phyloP scores from a whole-genome alignment of 805 yeast genomes.

The Pichia nanzhaoensis region DNA sequence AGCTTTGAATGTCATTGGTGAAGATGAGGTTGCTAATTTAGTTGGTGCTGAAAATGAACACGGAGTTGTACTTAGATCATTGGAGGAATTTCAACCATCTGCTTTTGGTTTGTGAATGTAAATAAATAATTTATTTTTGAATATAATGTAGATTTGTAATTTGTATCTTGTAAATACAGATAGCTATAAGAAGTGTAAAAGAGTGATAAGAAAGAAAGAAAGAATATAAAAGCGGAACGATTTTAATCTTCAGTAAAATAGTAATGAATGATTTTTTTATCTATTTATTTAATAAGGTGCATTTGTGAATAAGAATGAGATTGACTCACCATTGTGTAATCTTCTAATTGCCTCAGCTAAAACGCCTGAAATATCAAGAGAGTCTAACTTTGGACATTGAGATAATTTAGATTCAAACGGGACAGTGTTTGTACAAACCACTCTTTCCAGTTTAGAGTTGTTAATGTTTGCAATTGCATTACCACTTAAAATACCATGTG shows the following conservation, averaged over 20 bases:
- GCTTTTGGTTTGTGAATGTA: slow-evolving; percentile 36
- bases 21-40: slow-evolving; percentile 38
- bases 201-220: no score
- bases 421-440: slow-evolving; percentile 75
- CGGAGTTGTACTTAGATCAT: slow-evolving; percentile 50
- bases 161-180: neutral
- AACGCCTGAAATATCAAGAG: slow-evolving; percentile 65
- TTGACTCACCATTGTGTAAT: slow-evolving; percentile 82
- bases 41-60: slow-evolving; percentile 37
- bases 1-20: slow-evolving; percentile 50
- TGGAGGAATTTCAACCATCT: slow-evolving; percentile 45
- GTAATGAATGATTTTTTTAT: neutral
- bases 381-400: slow-evolving; percentile 55
- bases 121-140: neutral
- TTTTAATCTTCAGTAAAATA: neutral
- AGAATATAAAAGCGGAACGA: neutral
- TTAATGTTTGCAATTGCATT: slow-evolving; percentile 67
- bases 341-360: slow-evolving; percentile 80
- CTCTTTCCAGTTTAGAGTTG: slow-evolving; percentile 57
- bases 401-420: slow-evolving; percentile 62
- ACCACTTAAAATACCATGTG: slow-evolving; percentile 75
- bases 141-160: neutral
- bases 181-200: neutral
- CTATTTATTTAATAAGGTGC: slow-evolving; percentile 40
- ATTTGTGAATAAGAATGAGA: slow-evolving; percentile 68